Percentiles rank a stretch among this genome's conserved stretches.
Conservation (phyloP, 1,139 yeast genomes). For the Ogataea hybrid region DNA sequence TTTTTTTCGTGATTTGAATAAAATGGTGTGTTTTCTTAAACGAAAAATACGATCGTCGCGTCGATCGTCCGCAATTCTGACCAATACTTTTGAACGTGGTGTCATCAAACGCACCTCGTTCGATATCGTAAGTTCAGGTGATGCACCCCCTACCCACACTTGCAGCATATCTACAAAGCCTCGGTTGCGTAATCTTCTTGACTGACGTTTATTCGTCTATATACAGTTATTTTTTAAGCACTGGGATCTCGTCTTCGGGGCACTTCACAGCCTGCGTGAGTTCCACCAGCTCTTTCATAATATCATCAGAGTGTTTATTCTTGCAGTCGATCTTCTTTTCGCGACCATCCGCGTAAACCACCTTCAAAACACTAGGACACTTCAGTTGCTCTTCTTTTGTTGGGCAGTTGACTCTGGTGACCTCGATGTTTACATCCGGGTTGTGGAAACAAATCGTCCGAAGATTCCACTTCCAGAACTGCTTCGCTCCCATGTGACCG, state of each 20-base stretch:
- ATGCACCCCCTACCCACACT: no score
- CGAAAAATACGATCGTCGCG: slow-evolving; percentile 10
- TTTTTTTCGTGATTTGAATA: background rate
- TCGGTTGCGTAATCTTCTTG: background rate
- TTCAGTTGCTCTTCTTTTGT: slow-evolving; percentile 39
- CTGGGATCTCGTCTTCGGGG: slow-evolving; percentile 32
- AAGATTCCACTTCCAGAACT: slow-evolving; percentile 70
- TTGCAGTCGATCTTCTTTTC: slow-evolving; percentile 37
- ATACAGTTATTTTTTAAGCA: slow-evolving; percentile 4
- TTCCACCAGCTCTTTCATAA: slow-evolving; percentile 37
- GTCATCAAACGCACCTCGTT: background rate
- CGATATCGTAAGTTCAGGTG: no score
- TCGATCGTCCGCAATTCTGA: slow-evolving; percentile 1
- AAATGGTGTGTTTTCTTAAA: slow-evolving; percentile 12
- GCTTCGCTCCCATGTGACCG: slow-evolving; percentile 52
- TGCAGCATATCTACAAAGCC: background rate
- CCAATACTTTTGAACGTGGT: background rate
- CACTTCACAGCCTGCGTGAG: slow-evolving; percentile 36
- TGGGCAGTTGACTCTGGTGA: slow-evolving; percentile 51
- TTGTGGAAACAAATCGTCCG: slow-evolving; percentile 84
- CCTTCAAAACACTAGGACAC: slow-evolving; percentile 44
- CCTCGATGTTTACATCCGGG: slow-evolving; percentile 62
- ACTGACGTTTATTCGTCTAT: background rate
- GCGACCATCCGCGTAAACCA: slow-evolving; percentile 35
- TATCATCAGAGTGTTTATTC: slow-evolving; percentile 37